Base-by-base conservation (phyloP, 768 basidiomycete genomes). In the Tulasnella sp. region DNA sequence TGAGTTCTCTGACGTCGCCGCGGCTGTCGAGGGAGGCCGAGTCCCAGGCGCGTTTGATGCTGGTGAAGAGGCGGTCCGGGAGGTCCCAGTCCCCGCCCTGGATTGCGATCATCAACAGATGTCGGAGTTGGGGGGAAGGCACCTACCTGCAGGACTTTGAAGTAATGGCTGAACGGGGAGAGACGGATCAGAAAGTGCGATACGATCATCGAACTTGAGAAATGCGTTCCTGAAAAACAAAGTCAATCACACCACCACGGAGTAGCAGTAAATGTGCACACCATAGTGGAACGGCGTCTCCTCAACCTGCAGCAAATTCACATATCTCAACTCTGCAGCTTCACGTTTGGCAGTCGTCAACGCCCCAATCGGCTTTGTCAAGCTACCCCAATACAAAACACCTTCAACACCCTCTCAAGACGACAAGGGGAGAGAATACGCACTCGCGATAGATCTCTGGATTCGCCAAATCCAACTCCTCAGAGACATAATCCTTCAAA, bases 51-150 rank as follows among this genome's bases (percentile, higher is more conserved):
- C 86, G 75, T n/a, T 77, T 73, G 8, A 96, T 72, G 61, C 91
- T 84, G 64, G 84, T 91, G 67, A 91, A 92, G 9, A 92, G 68
- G 19, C 89, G 76, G 69, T 91, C 89, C 0, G 92, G 92, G 14
- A 96, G 69, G 71, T 97, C 93, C 83, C 91, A 96, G 64, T 90
- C 85, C 5, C 93, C 93, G 8, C 93, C 93, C 80, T 94, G 72
- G 0, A 59, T n/a, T 8, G 12, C 21, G 31, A 57, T 34, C 31
- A 14, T 5, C 37, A 45, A 31, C 4, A 2, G 11, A 31, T 49
- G 52, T 6, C n/a, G 53, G 41, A 23, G 57, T 8, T 15, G n/a
- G 34, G 21, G 15, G 15, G 21, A 21, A 36, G 27, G 45, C 37
- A 34, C 9, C 27, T 51, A 77, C 79, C 72, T 82, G 81, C 31